These are phyloP conservation scores for Colletotrichum sp. DNA, from an alignment of 2,329 filamentous ascomycete genomes.

Conservation along the genomic window DNA sequence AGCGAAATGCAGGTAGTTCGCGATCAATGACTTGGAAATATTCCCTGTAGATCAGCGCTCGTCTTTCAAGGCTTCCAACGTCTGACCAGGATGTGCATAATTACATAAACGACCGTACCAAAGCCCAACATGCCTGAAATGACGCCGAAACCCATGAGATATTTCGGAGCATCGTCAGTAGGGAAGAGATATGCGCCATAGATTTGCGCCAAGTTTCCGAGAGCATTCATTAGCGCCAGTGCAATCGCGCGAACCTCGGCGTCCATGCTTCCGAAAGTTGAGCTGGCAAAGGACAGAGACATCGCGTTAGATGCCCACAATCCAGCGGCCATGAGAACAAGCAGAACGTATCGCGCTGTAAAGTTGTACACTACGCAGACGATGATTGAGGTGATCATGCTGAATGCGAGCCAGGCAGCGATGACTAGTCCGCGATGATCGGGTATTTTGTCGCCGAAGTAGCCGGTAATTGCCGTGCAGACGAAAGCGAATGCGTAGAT, in stretches of 20 bases:
- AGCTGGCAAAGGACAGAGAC: constrained; percentile 54
- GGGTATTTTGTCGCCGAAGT: constrained; percentile 50
- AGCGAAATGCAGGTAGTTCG: no score
- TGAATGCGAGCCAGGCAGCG: constrained; percentile 48
- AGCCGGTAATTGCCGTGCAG: constrained; percentile 49
- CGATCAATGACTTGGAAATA: no score
- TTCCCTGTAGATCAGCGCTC: not conserved
- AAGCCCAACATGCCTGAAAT: constrained; percentile 16
- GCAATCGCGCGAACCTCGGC: constrained; percentile 51
- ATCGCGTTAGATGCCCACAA: constrained; percentile 60
- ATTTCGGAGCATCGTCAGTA: constrained; percentile 50
- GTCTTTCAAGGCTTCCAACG: not conserved
- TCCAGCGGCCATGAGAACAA: constrained; percentile 60
- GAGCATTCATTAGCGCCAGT: constrained; percentile 56
- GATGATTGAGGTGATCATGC: constrained; percentile 41
- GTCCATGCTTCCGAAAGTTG: constrained; percentile 53
- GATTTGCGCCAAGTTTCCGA: constrained; percentile 61
- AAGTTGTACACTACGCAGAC: constrained; percentile 56
- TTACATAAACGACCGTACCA: not conserved
- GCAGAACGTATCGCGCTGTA: constrained; percentile 55
- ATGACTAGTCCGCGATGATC: constrained; percentile 52
- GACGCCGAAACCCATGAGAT: constrained; percentile 44
- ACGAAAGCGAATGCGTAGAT: constrained; percentile 60
- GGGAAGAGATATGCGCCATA: constrained; percentile 62
- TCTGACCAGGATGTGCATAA: constrained; percentile 1